These are phyloP conservation scores for Claviceps arundinis DNA, from an alignment of 2,329 filamentous ascomycete species.

Conservation along the genomic window DNA sequence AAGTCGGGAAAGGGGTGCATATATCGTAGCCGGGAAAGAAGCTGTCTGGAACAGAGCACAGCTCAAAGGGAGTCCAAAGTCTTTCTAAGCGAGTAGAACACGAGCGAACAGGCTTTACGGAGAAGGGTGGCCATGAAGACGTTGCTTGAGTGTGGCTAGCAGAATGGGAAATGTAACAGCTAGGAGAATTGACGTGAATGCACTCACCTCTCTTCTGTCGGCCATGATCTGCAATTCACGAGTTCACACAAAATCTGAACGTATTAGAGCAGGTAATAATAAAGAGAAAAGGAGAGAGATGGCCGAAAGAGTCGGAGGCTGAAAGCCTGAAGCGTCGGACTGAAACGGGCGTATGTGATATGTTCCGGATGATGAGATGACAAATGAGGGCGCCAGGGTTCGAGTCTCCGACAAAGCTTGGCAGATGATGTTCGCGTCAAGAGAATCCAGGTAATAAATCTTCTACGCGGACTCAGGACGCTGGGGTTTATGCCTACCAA, in stretches of 20 bases:
- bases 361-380: neutral
- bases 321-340: neutral
- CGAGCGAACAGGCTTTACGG: neutral
- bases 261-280: neutral
- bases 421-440: neutral
- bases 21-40: neutral
- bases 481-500: neutral
- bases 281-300: neutral
- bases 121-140: neutral
- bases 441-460: neutral
- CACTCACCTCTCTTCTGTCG: slow-evolving; percentile 7
- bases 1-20: neutral
- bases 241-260: neutral
- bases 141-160: neutral
- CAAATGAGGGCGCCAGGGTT: neutral
- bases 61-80: neutral
- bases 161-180: neutral
- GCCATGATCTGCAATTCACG: neutral
- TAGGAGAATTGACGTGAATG: neutral
- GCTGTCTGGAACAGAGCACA: neutral
- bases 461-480: neutral
- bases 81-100: neutral
- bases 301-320: neutral
- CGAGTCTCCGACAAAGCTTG: neutral
- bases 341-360: neutral